Conservation (phyloP, 805 yeast species). For the Candida chilensis region DNA sequence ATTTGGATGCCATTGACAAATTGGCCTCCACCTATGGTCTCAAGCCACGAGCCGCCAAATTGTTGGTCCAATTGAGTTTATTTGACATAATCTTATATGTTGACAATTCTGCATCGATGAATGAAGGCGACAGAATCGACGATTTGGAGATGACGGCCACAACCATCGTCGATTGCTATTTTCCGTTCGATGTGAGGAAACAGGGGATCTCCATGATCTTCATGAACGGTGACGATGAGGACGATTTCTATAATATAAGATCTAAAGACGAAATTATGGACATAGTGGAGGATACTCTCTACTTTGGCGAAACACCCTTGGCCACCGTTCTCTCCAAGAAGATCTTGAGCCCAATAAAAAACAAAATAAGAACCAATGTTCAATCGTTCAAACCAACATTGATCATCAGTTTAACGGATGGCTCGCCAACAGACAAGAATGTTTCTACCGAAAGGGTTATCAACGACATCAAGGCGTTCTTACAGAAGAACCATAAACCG, state of each 20-base stretch:
- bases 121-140: not conserved
- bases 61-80: not conserved
- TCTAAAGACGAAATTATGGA: not conserved
- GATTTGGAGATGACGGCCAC: not conserved
- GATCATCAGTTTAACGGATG: not conserved
- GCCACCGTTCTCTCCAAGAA: not conserved
- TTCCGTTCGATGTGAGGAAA: not conserved
- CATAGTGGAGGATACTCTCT: not conserved
- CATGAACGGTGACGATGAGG: not conserved
- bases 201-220: not conserved
- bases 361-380: not conserved
- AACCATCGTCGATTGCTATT: not conserved
- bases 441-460: not conserved
- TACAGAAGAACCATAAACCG: not conserved
- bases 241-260: not conserved
- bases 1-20: not conserved
- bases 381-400: not conserved
- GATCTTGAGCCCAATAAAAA: not conserved
- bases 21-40: not conserved
- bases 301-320: conserved; percentile 1
- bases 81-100: not conserved
- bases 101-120: not conserved
- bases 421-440: not conserved
- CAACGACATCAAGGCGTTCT: not conserved
- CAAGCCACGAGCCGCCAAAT: not conserved